These are phyloP conservation scores for Mariannaea elegans DNA, from an alignment of 2,329 filamentous ascomycete genomes.

Conservation along the genomic window DNA sequence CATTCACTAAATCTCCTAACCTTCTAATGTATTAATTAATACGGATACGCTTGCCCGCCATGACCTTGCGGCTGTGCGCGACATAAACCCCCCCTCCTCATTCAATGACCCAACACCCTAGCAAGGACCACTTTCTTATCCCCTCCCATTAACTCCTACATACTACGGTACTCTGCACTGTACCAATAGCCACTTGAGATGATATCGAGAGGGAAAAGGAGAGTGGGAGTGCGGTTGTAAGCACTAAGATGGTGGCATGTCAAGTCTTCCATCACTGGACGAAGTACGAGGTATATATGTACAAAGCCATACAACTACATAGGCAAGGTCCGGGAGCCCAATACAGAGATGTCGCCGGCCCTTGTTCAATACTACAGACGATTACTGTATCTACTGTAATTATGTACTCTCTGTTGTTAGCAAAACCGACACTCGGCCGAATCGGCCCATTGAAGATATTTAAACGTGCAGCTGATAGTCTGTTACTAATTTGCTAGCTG, in stretches of 20 bases:
- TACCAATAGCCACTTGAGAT: neutral
- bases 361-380: too few relatives aligned
- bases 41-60: neutral
- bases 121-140: neutral
- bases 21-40: slow-evolving; percentile 17
- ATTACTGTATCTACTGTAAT: too few relatives aligned
- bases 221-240: neutral
- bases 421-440: slow-evolving; percentile 33
- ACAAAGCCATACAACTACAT: too few relatives aligned
- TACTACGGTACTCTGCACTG: too few relatives aligned
- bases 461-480: neutral
- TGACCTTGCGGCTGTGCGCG: neutral
- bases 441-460: slow-evolving; percentile 5
- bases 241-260: neutral
- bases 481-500: too few relatives aligned
- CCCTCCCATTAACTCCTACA: too few relatives aligned
- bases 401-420: too few relatives aligned
- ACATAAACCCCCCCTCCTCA: neutral
- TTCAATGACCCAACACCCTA: neutral
- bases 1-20: too few relatives aligned
- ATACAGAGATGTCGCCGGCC: too few relatives aligned
- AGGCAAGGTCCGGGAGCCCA: too few relatives aligned
- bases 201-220: neutral
- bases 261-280: too few relatives aligned
- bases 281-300: too few relatives aligned